Conservation (phyloP, 2,329 filamentous ascomycete species). For the Fusarium mundagurra region DNA sequence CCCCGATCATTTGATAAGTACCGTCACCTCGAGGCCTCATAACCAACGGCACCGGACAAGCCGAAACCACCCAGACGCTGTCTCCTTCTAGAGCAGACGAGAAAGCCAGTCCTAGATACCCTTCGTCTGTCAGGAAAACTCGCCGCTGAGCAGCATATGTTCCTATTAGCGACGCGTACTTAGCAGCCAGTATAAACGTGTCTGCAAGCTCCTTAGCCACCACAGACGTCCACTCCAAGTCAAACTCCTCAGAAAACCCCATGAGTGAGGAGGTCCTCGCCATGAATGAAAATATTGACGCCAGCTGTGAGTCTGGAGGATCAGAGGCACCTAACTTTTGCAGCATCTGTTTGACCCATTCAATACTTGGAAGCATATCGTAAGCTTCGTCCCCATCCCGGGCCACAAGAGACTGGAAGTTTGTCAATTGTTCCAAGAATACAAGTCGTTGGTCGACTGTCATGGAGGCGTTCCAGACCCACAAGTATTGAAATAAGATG, state of each 20-base stretch:
- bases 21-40: neutral
- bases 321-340: neutral
- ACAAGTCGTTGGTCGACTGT: neutral
- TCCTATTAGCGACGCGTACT: neutral
- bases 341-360: neutral
- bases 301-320: neutral
- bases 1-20: neutral
- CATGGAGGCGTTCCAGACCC: neutral
- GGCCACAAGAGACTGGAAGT: neutral
- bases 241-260: neutral
- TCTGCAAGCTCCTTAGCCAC: neutral
- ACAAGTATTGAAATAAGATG: neutral
- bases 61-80: neutral
- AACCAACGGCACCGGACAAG: neutral
- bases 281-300: neutral
- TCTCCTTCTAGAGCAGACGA: neutral
- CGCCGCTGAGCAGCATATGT: neutral
- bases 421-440: neutral
- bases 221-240: neutral
- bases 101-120: neutral
- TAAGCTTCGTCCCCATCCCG: accelerated
- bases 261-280: neutral
- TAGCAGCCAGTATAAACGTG: neutral
- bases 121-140: neutral
- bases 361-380: neutral